These are phyloP conservation scores for Dryadomyces quercus-mongolicae DNA, from an alignment of 2,329 filamentous ascomycete species.

Conservation along the genomic window DNA sequence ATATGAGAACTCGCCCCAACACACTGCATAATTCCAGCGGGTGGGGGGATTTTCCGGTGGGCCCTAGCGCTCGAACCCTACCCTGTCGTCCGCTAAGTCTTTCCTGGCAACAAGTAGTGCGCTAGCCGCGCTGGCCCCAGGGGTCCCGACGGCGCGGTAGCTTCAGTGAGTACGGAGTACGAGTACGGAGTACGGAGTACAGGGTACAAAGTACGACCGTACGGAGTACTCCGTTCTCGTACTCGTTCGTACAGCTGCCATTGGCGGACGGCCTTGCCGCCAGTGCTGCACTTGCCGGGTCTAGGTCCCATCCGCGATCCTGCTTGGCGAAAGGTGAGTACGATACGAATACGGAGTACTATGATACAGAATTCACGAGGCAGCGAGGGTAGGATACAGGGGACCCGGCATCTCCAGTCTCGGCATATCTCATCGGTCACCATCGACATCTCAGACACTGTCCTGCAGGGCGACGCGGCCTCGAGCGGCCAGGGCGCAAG, in stretches of 20 bases:
- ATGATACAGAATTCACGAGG: too few species aligned
- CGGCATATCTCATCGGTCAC: too few species aligned
- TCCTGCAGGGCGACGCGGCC: too few species aligned
- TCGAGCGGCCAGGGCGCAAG: too few species aligned
- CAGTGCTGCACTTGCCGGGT: too few species aligned
- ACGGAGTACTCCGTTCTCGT: not conserved
- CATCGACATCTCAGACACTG: too few species aligned
- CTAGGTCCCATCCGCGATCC: too few species aligned
- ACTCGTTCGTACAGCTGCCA: too few species aligned
- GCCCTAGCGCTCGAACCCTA: not conserved
- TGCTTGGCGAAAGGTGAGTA: too few species aligned
- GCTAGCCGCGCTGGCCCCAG: not conserved
- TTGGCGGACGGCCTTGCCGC: too few species aligned
- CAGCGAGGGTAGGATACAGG: too few species aligned
- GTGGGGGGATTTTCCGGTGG: not conserved
- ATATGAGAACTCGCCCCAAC: not conserved
- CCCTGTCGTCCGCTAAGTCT: not conserved
- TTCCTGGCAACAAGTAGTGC: not conserved
- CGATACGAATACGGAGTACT: not conserved
- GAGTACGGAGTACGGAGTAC: not conserved
- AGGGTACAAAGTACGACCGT: not conserved
- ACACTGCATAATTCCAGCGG: not conserved
- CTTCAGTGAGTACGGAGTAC: not conserved
- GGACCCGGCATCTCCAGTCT: too few species aligned
- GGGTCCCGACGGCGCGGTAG: slow-evolving; percentile 5